Evolutionary conservation across 176 grass and related monocot species (phyloP).

Genomic region (Musa troglodytarum): DNA sequence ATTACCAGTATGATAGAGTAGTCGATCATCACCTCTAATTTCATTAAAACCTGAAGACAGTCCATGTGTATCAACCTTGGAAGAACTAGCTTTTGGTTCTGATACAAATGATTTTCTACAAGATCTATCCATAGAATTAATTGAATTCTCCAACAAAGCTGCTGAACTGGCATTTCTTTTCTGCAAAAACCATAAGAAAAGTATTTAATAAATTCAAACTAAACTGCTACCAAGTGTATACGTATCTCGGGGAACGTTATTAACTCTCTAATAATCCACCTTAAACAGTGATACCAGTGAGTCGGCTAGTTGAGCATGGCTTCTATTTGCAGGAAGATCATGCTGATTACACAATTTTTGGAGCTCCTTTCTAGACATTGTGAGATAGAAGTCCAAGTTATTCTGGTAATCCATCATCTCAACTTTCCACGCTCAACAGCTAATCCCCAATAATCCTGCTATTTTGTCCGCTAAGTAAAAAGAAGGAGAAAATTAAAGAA

Average conservation of each 20-base stretch:
- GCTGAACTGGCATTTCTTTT: constrained; percentile 28
- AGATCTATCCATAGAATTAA: constrained; percentile 26
- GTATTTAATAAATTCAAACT: neutral
- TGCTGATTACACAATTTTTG: constrained; percentile 71
- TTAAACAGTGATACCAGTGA: constrained; percentile 45
- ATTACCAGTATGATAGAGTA: constrained; percentile 26
- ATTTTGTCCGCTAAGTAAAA: neutral
- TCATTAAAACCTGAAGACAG: constrained; percentile 24
- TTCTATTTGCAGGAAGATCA: constrained; percentile 62
- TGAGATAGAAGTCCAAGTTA: constrained; percentile 42
- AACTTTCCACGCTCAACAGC: neutral
- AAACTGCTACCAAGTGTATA: neutral
- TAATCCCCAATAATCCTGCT: neutral
- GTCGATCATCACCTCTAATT: constrained; percentile 29
- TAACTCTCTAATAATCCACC: constrained; percentile 22
- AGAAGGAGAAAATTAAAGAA: neutral
- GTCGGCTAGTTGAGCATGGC: constrained; percentile 50
- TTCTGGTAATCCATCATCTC: constrained; percentile 45
- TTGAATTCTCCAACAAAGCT: constrained; percentile 20
- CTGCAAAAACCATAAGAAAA: constrained; percentile 10
- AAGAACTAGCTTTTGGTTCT: constrained; percentile 27
- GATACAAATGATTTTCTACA: constrained; percentile 11
- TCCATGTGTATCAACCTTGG: constrained; percentile 25
- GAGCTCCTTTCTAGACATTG: constrained; percentile 50
- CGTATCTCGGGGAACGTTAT: neutral